Evolutionary conservation across 768 basidiomycete species (phyloP).

Genomic region (Cystoderma amianthinum): DNA sequence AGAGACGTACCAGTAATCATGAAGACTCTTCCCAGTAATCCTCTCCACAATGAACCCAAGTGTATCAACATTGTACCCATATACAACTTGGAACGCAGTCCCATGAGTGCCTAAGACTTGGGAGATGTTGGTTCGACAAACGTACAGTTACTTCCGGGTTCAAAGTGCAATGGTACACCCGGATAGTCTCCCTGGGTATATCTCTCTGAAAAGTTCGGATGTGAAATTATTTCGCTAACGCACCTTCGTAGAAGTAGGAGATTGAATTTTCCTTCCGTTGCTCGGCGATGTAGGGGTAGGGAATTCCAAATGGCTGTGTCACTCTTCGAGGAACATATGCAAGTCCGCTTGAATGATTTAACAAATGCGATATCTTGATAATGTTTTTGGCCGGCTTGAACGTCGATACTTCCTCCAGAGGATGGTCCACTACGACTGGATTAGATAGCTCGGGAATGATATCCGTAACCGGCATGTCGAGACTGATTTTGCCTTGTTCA

Average conservation of each 20-base stretch:
- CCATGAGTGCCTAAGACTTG: background rate
- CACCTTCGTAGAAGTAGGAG: too few species aligned
- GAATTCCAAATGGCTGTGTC: too few species aligned
- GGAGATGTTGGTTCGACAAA: background rate
- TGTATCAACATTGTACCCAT: conserved; percentile 21
- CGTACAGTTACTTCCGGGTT: conserved; percentile 22
- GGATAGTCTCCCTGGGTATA: conserved; percentile 16
- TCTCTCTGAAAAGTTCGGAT: background rate
- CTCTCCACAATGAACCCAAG: conserved; percentile 23
- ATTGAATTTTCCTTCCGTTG: too few species aligned
- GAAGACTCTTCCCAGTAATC: conserved; percentile 16
- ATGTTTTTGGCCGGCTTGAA: conserved; percentile 6
- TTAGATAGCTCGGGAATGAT: conserved; percentile 22
- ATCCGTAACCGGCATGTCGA: conserved; percentile 18
- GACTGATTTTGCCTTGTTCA: conserved; percentile 20
- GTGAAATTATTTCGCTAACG: background rate
- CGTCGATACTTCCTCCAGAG: conserved; percentile 1
- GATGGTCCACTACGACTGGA: conserved; percentile 9
- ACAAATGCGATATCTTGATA: conserved; percentile 13
- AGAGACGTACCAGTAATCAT: conserved; percentile 18
- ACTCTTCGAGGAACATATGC: too few species aligned
- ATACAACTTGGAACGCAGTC: conserved; percentile 14
- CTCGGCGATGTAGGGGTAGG: too few species aligned
- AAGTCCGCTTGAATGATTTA: conserved; percentile 19
- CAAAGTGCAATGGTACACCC: conserved; percentile 14